Percentiles rank a stretch among this genome's conserved stretches.
Conservation (phyloP, 2,329 filamentous ascomycete genomes). For the Cercospora sojina region DNA sequence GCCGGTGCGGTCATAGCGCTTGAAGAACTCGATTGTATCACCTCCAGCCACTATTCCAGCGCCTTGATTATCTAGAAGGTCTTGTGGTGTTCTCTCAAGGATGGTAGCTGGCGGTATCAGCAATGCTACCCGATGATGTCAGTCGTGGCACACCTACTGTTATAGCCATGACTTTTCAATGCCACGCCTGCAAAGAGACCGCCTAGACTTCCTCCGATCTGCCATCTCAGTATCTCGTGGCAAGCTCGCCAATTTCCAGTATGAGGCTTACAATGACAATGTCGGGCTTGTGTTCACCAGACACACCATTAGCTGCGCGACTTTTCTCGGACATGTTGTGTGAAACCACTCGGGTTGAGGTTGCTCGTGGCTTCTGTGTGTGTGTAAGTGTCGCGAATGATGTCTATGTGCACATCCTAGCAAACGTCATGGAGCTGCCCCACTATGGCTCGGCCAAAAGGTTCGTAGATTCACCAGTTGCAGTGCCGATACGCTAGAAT, state of each 20-base stretch:
- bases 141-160: constrained; percentile 18
- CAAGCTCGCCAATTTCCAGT: background rate
- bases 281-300: constrained; percentile 21
- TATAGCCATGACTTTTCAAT: constrained; percentile 33
- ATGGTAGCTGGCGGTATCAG: constrained; percentile 12
- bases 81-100: constrained; percentile 44
- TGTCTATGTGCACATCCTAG: background rate
- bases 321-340: background rate
- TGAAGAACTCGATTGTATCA: constrained; percentile 46
- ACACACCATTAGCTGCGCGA: constrained; percentile 2
- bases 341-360: background rate
- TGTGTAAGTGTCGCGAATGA: background rate
- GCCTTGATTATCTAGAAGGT: constrained; percentile 49
- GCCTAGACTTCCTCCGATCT: constrained; percentile 36
- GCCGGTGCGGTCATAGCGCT: constrained; percentile 44
- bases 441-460: constrained; percentile 10
- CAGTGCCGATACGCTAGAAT: background rate
- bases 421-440: constrained; percentile 3
- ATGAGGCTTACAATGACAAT: constrained; percentile 26
- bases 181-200: constrained; percentile 34
- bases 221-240: background rate
- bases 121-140: background rate
- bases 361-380: background rate
- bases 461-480: background rate
- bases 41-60: constrained; percentile 50